Evolutionary conservation across 2,329 filamentous ascomycete species (phyloP), one percentile per base, ranked within the genome.

Genomic region (Nothopassalora personata): DNA sequence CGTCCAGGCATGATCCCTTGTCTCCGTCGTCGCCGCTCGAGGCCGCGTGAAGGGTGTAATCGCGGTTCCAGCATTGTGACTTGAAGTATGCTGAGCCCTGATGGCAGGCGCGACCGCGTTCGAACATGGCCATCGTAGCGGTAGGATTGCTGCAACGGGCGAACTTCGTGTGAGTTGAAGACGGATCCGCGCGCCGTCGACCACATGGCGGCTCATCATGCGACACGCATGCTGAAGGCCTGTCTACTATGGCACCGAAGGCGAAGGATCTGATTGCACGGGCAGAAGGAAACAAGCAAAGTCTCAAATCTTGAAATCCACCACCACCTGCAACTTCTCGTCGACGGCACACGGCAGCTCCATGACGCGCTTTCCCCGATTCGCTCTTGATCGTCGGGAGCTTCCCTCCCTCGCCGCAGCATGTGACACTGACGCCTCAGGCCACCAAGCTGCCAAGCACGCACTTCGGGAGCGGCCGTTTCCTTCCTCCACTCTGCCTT

Each of bases 161-260:
- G 49, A 54, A 33, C 19, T 28, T 19, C 18, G 59, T 34, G 52
- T 51, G 56, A 62, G 55, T 51, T 57, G 58, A 23, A 65, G 59
- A 51, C 61, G 57, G 56, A 45, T 58, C 57, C 63, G 63, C 60
- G 54, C 63, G 27, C 58, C 53, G 43, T 61, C 58, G 56, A 64
- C 58, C 36, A 57, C 64, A 78, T 77, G 73, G 69, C 76, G 69
- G 69, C 72, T 77, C 77, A 79, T 79, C 43, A 65, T 66, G 59
- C 59, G 55, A 56, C 58, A 54, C 56, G 58, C 62, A 64, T 64
- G 39, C 56, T 64, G 60, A 33, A 54, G 27, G 50, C 47, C 51
- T 50, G 50, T 45, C 27, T 33, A 11, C 39, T 48, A 5, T 11
- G 33, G 6, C 49, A 31, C 18, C n/a, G n/a, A n/a, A n/a, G n/a